A percentile compares a stretch with the other conserved stretches of the same genome.
phyloP scores from a whole-genome alignment of 2,329 filamentous ascomycete genomes.

The Chaetomium olivaceum region DNA sequence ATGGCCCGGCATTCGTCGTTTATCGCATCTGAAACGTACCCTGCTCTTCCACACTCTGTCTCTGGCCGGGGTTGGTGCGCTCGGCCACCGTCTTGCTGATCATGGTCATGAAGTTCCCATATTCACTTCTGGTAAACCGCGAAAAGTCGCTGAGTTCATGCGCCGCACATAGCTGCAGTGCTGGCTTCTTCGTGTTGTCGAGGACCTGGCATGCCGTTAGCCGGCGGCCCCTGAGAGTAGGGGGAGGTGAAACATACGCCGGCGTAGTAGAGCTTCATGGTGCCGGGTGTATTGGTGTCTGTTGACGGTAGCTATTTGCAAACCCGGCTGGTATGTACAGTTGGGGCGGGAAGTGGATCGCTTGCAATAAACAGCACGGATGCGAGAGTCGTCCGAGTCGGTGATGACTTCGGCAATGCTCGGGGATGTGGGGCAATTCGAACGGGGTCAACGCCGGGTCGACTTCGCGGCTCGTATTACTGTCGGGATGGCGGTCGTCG shows the following conservation, averaged over 20 bases:
- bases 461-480: background rate
- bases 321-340: background rate
- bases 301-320: background rate
- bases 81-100: constrained; percentile 88
- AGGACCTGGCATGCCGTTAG: constrained; percentile 27
- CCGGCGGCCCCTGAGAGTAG: constrained; percentile 4
- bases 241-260: constrained; percentile 60
- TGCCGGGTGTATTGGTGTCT: constrained; percentile 39
- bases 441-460: background rate
- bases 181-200: constrained; percentile 32
- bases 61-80: constrained; percentile 73
- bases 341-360: constrained; percentile 12
- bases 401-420: constrained; percentile 18
- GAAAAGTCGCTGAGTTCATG: constrained; percentile 36
- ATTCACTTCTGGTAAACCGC: constrained; percentile 44
- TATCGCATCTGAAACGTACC: constrained; percentile 45
- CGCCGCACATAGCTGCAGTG: constrained; percentile 32
- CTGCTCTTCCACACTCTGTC: constrained; percentile 84
- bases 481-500: background rate
- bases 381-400: constrained; percentile 11
- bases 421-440: constrained; percentile 24
- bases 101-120: constrained; percentile 73
- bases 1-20: background rate
- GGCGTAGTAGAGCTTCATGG: constrained; percentile 86
- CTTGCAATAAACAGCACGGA: constrained; percentile 4